Conservation (phyloP, 306 rosid species). For the Medicago arabica region DNA sequence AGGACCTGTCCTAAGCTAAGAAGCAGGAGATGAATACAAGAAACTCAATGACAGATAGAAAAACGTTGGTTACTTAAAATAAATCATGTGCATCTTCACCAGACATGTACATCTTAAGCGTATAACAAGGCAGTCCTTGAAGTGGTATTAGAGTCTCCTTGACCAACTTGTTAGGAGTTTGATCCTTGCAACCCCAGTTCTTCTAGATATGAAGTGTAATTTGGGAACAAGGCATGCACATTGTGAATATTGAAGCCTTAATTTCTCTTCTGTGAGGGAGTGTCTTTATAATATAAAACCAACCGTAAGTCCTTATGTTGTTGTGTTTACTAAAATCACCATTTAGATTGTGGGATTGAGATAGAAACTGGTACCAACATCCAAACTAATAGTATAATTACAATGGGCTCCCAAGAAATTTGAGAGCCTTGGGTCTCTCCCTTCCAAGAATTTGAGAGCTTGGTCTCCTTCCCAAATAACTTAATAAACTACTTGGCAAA, state of each 20-base stretch:
- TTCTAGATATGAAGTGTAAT: not conserved
- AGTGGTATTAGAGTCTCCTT: not conserved
- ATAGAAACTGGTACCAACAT: no score
- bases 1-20: not conserved
- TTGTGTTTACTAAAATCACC: not conserved
- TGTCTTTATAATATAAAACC: not conserved
- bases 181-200: not conserved
- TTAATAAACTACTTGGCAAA: no score
- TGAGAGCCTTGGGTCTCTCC: no score
- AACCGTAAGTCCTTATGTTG: not conserved
- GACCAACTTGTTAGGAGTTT: not conserved
- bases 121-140: not conserved
- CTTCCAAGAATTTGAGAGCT: no score
- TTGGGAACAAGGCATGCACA: not conserved
- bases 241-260: not conserved
- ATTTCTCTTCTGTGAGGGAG: not conserved
- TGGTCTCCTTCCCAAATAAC: no score
- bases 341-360: not conserved
- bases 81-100: not conserved
- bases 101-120: not conserved
- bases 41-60: not conserved
- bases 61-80: not conserved
- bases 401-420: no score
- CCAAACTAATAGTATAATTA: no score
- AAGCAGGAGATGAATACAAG: not conserved